Evolutionary conservation across 2,329 filamentous ascomycete species (phyloP).

Genomic region (Cladophialophora bantiana): DNA sequence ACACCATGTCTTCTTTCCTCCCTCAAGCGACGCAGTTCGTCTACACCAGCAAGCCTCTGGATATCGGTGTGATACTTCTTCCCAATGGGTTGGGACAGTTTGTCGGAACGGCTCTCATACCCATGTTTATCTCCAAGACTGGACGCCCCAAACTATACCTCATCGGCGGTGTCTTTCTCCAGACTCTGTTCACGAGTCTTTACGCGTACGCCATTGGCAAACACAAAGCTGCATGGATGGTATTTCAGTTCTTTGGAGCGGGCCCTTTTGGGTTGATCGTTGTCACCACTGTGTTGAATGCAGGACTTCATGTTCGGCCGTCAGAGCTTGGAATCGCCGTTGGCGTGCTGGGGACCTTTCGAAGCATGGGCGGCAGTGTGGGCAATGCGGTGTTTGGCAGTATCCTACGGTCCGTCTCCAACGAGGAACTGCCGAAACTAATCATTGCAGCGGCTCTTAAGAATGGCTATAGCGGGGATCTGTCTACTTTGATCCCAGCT

Average conservation of each 20-base stretch:
- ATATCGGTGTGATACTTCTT: conserved; percentile 9
- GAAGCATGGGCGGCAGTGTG: conserved; percentile 15
- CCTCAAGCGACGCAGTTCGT: conserved; percentile 7
- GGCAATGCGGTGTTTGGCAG: conserved; percentile 13
- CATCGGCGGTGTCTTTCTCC: not conserved
- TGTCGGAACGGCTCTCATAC: not conserved
- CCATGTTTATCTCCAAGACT: not conserved
- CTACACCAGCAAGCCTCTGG: not conserved
- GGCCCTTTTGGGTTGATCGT: conserved; percentile 11
- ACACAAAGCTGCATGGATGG: conserved; percentile 15
- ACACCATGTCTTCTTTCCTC: conserved; percentile 6
- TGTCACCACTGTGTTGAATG: conserved; percentile 4
- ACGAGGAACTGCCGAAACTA: not conserved
- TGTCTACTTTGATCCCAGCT: conserved; percentile 4
- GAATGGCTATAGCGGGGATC: conserved; percentile 6
- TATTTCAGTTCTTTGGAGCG: conserved; percentile 14
- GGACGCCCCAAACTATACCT: conserved; percentile 10
- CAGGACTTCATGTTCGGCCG: conserved; percentile 6
- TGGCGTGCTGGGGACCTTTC: conserved; percentile 13
- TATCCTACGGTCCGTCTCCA: conserved; percentile 1
- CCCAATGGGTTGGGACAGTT: conserved; percentile 9
- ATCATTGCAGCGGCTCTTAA: conserved; percentile 12
- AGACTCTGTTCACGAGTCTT: conserved; percentile 11
- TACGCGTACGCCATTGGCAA: conserved; percentile 7
- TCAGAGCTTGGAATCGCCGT: conserved; percentile 15